Conservation (phyloP, 495 filamentous ascomycete genomes). For the Aspergillus haitiensis region DNA sequence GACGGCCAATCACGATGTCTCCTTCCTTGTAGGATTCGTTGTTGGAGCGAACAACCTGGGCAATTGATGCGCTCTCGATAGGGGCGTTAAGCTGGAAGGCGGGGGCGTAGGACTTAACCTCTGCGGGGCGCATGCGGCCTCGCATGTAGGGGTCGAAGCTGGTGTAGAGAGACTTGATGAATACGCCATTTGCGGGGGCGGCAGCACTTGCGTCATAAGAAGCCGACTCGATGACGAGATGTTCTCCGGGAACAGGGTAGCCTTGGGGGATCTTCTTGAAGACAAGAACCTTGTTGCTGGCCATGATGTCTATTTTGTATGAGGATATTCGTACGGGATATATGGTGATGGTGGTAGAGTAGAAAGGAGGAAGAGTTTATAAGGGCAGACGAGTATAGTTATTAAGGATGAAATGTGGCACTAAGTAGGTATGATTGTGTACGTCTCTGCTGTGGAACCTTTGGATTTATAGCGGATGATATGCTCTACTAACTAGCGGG, state of each 20-base stretch:
- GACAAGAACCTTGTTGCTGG: constrained; percentile 73
- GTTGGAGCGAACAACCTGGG: constrained; percentile 67
- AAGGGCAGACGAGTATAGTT: constrained; percentile 3
- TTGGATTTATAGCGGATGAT: constrained; percentile 15
- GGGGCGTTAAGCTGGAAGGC: constrained; percentile 57
- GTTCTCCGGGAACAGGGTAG: constrained; percentile 68
- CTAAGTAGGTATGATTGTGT: constrained; percentile 1
- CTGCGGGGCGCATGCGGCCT: constrained; percentile 57
- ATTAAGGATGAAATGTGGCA: constrained; percentile 3
- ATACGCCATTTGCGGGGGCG: constrained; percentile 68
- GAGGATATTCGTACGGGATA: constrained; percentile 1
- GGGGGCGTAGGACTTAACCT: constrained; percentile 62
- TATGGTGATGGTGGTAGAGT: not conserved
- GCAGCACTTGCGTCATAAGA: constrained; percentile 64
- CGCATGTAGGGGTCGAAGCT: constrained; percentile 92
- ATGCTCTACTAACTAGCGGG: constrained; percentile 11
- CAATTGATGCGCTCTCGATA: constrained; percentile 57
- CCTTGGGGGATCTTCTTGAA: constrained; percentile 71
- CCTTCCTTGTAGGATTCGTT: constrained; percentile 60
- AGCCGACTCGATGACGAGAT: constrained; percentile 68
- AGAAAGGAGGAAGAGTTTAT: not conserved
- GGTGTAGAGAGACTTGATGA: constrained; percentile 69
- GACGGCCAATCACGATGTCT: constrained; percentile 61
- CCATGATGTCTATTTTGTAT: constrained; percentile 22
- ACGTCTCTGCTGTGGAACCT: not conserved